Base-by-base conservation (phyloP, 805 yeast species). In the Pichia pseudocactophila region DNA sequence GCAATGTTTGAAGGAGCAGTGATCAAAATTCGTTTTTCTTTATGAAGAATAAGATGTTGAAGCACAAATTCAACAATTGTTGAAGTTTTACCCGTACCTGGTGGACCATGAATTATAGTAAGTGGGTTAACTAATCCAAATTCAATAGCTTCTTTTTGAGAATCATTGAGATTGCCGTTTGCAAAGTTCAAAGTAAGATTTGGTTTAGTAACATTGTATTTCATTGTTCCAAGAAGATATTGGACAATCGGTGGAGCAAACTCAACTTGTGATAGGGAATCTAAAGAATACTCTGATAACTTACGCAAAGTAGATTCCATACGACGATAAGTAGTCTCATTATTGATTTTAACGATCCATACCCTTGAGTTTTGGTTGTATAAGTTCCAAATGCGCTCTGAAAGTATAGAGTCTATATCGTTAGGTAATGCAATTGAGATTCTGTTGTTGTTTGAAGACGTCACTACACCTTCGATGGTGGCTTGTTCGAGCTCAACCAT, bases 1-100 rank as follows among this genome's bases (percentile, higher is more conserved):
- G 96, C 78, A 13, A 88, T 80, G 57, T 90, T 90, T 0, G 97
- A 88, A 0, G 97, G 95, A 0, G 96, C 97, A 64, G 97, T 89
- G 0, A 90, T 89, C 25, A 90, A 64, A 0, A 90, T 79, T 36
- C 88, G 61, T 18, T 49, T 50, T 13, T 57, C 52, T 6, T 54
- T 54, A 6, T 45, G 38, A 9, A 41, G 16, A 15, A 49, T 50
- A 1, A 77, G 69, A 39, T 87, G 64, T 55, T 89, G 96, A 40
- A 82, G 74, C 30, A 88, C 79, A 7, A 85, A 64, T 54, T 90
- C 97, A 9, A 89, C 78, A 6, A 90, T 53, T 0, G 97, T 89
- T 48, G 80, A 81, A 0, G 97, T 90, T 55, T 82, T 82, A 10
- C 90, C 90, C 0, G 90, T 82, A 3, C 90, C 90, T 0, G 89